These are phyloP conservation scores for Tetracentron sinense DNA, from an alignment of 164 flowering plant genomes.

Conservation along the genomic window DNA sequence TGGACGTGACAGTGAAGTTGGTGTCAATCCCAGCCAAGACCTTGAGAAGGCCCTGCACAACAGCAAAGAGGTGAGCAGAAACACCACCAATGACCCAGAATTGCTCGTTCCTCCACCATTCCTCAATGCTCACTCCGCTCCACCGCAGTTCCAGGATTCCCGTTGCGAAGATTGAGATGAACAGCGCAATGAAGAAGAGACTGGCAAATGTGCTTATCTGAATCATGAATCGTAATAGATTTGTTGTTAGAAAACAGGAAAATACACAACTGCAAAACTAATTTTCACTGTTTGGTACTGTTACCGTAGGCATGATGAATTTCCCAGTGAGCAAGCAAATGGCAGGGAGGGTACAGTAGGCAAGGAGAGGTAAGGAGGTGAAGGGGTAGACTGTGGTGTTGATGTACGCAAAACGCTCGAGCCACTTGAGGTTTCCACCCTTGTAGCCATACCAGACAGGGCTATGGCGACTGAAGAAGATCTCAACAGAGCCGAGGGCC, in stretches of 20 bases:
- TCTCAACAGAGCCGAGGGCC: conserved; percentile 95
- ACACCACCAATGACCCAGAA: conserved; percentile 94
- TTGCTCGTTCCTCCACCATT: conserved; percentile 94
- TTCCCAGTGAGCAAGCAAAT: conserved; percentile 89
- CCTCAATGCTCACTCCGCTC: conserved; percentile 91
- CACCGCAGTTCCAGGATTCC: conserved; percentile 84
- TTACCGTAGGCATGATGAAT: conserved; percentile 92
- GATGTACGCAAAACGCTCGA: conserved; percentile 73
- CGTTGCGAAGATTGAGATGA: conserved; percentile 73
- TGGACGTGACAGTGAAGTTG: conserved; percentile 78
- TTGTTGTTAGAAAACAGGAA: too few relatives aligned
- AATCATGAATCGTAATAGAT: too few relatives aligned
- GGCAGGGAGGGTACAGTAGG: conserved; percentile 86
- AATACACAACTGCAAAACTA: too few relatives aligned
- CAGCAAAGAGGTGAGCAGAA: conserved; percentile 79
- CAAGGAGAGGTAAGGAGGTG: conserved; percentile 79
- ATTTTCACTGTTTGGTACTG: too few relatives aligned
- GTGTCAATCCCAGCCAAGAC: conserved; percentile 78
- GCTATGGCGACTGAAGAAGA: conserved; percentile 85
- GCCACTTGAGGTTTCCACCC: conserved; percentile 82
- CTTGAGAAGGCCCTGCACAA: conserved; percentile 73
- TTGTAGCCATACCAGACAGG: conserved; percentile 80
- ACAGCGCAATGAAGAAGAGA: conserved; percentile 70
- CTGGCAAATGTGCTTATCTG: conserved; percentile 91
- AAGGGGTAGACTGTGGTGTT: conserved; percentile 92